Evolutionary conservation across 139 green algal genomes (phyloP).

Genomic region (Coccomyxa sp.): DNA sequence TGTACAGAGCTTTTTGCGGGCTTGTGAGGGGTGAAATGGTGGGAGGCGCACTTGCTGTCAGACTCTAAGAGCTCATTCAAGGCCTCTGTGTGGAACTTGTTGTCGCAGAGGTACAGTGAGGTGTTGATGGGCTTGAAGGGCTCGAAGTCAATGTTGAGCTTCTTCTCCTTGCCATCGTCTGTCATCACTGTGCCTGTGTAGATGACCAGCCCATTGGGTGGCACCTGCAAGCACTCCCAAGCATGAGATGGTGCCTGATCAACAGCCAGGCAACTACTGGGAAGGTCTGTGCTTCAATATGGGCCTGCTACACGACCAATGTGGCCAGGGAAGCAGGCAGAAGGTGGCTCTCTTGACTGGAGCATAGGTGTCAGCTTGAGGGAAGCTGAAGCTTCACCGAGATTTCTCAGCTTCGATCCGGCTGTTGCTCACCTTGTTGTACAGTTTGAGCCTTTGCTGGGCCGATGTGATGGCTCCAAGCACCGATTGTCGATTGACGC

Average conservation of each 20-base stretch:
- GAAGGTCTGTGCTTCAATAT: no score
- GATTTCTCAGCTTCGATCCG: no score
- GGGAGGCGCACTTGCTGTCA: constrained; percentile 66
- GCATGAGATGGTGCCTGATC: no score
- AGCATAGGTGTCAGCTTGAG: no score
- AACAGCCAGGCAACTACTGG: no score
- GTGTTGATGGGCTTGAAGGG: constrained; percentile 99
- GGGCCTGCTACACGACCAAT: no score
- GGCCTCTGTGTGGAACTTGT: constrained; percentile 99
- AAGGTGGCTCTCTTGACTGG: no score
- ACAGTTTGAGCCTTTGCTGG: constrained; percentile 95
- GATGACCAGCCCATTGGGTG: constrained; percentile 93
- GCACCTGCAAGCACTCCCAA: constrained; percentile 69
- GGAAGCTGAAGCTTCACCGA: no score
- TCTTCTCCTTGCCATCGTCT: constrained; percentile 98
- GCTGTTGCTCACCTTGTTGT: constrained; percentile 83
- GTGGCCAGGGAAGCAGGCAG: no score
- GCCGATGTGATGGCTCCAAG: constrained; percentile 96
- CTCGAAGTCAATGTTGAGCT: constrained; percentile 99
- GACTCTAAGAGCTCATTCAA: constrained; percentile 92
- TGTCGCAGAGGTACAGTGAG: constrained; percentile 98
- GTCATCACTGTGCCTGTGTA: constrained; percentile 98
- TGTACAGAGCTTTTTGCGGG: neutral
- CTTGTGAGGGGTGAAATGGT: neutral
- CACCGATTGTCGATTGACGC: constrained; percentile 97